Base-by-base conservation (phyloP, 2,329 filamentous ascomycete genomes). In the Cladophialophora carrionii region DNA sequence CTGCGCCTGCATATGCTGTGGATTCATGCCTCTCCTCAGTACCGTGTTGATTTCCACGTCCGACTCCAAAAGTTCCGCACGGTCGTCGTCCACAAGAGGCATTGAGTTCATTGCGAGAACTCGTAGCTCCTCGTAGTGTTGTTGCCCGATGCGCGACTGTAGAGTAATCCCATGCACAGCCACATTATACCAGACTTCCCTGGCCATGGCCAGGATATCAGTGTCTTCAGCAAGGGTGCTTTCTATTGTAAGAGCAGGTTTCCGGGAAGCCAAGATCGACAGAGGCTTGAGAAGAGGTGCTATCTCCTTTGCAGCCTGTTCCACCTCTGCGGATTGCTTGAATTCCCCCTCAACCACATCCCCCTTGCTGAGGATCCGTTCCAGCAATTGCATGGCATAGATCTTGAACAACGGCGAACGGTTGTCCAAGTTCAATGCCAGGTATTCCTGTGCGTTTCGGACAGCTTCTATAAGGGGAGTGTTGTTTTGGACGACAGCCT, bases 121-220 rank as follows among this genome's bases (percentile, higher is more conserved):
- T 26, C 90, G 87, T 22, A 99, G 83, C 74, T 97, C 92, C 63
- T 89, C 84, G 57, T 88, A 78, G 72, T 96, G 87, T 70, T 86
- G 85, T 74, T 88, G 89, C 20, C 89, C 90, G 61, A 90, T 85
- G 17, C 88, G 85, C 0, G 92, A 94, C 17, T 85, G 85, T 10
- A 89, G 83, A 9, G 88, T 89, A 75, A 98, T 96, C 4, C 93
- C 95, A 76, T 99, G 95, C 0, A 96, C 90, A 24, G 93, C 91
- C 68, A 98, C 92, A 73, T 99, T 99, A 80, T 97, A 98, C 95
- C 95, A 99, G 4, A 92, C 91, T 81, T 99, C 93, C 59, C 94
- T 88, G 71, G 95, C 85, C 63, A 96, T 80, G 29, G 87, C 85
- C 67, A 90, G 85, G 7, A 87, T 86, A 64, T 94, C 88, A 58